Conservation (phyloP, 129 eudicot species). For the Saussurea involucrata region DNA sequence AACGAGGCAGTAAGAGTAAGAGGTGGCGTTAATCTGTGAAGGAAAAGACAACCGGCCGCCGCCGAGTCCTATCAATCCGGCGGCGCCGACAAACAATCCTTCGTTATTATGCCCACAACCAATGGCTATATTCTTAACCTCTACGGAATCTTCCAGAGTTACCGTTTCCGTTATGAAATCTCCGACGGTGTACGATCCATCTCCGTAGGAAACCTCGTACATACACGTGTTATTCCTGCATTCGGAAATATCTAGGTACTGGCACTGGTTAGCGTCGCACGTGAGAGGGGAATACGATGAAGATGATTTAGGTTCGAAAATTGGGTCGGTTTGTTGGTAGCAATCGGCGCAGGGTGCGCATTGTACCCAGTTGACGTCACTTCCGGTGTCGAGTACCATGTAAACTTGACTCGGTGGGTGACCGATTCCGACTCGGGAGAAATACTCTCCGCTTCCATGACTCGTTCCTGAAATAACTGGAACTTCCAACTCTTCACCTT, state of each 20-base stretch:
- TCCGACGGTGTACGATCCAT: conserved; percentile 79
- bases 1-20: conserved; percentile 72
- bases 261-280: conserved; percentile 46
- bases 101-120: conserved; percentile 84
- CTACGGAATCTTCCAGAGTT: conserved; percentile 35
- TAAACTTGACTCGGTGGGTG: conserved; percentile 53
- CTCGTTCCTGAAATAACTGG: conserved; percentile 53
- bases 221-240: conserved; percentile 56
- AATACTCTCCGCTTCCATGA: conserved; percentile 73
- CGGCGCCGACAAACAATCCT: conserved; percentile 75
- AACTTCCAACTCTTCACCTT: conserved; percentile 24
- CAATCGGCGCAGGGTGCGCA: conserved; percentile 81
- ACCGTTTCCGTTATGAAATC: conserved; percentile 63
- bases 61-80: conserved; percentile 75
- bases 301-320: conserved; percentile 54
- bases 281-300: conserved; percentile 47
- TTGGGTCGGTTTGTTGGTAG: conserved; percentile 72
- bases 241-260: conserved; percentile 57
- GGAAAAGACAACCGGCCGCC: conserved; percentile 71
- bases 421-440: conserved; percentile 69
- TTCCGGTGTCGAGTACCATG: conserved; percentile 77
- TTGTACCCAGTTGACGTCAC: conserved; percentile 82
- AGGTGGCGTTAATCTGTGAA: conserved; percentile 59
- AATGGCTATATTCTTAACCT: conserved; percentile 48
- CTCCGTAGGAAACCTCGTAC: conserved; percentile 81